Conservation (phyloP, 2,329 filamentous ascomycete genomes). For the Aspergillus fructus region DNA sequence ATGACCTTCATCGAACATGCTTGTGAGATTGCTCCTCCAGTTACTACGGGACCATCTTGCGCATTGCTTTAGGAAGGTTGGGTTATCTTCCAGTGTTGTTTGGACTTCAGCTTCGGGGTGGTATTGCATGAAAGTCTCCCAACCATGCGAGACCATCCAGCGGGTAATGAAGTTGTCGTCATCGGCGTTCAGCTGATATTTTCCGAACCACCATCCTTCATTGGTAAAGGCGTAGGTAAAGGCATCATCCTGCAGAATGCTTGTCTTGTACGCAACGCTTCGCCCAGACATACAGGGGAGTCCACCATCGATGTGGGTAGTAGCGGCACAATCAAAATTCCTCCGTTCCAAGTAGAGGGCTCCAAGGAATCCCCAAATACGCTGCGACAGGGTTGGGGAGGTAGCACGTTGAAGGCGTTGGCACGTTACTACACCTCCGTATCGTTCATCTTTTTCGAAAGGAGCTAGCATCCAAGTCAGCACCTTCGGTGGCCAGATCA, state of each 20-base stretch:
- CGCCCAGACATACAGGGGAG: slow-evolving; percentile 96
- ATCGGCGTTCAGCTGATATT: slow-evolving; percentile 89
- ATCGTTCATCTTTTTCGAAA: slow-evolving; percentile 73
- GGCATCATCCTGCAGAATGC: slow-evolving; percentile 79
- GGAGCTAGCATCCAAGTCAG: slow-evolving; percentile 91
- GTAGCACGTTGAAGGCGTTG: slow-evolving; percentile 76
- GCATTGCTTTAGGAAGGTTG: slow-evolving; percentile 90
- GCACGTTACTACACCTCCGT: slow-evolving; percentile 89
- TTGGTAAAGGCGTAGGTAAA: slow-evolving; percentile 90
- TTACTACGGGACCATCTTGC: slow-evolving; percentile 95
- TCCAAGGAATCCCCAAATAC: slow-evolving; percentile 84
- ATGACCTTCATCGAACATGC: slow-evolving; percentile 76
- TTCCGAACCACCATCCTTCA: slow-evolving; percentile 75
- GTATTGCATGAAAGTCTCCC: slow-evolving; percentile 96
- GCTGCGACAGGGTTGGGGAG: slow-evolving; percentile 57
- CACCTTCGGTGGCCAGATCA: slow-evolving; percentile 83
- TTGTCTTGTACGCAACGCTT: slow-evolving; percentile 86
- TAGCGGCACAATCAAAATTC: slow-evolving; percentile 96
- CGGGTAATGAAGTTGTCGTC: slow-evolving; percentile 98
- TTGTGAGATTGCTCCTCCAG: slow-evolving; percentile 95
- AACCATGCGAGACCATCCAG: slow-evolving; percentile 88
- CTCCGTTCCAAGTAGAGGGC: slow-evolving; percentile 89
- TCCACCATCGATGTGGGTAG: slow-evolving; percentile 90
- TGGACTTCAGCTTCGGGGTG: slow-evolving; percentile 86
- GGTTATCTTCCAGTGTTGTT: slow-evolving; percentile 86